Conservation (phyloP, 257 asterid species). For the Gentiana dahurica region DNA sequence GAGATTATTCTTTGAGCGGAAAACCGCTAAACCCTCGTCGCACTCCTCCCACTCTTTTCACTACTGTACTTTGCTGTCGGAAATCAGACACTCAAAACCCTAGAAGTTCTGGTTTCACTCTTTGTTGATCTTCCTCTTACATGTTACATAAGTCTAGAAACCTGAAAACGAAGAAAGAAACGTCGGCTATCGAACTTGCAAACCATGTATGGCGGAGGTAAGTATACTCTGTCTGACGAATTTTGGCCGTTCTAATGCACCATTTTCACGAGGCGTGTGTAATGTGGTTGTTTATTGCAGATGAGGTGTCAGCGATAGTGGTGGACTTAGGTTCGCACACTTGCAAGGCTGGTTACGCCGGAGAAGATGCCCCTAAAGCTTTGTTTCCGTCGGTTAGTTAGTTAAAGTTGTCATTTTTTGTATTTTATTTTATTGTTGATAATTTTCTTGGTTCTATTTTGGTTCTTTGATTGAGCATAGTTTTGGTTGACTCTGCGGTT, state of each 20-base stretch:
- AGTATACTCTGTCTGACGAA: slow-evolving; percentile 7
- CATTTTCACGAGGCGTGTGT: not conserved
- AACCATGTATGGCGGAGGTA: slow-evolving; percentile 28
- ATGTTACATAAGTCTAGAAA: no score
- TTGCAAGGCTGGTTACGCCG: slow-evolving; percentile 99
- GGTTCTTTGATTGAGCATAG: no score
- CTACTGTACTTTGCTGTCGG: no score
- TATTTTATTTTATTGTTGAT: not conserved
- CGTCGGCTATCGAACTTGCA: not conserved
- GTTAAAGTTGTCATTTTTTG: not conserved
- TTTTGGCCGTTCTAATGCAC: not conserved
- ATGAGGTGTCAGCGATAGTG: slow-evolving; percentile 94
- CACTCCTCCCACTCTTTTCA: no score
- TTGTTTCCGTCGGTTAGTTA: slow-evolving; percentile 87
- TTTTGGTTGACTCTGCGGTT: no score
- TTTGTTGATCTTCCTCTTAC: no score
- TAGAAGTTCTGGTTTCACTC: no score
- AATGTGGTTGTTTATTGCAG: slow-evolving; percentile 23
- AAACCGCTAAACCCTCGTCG: no score
- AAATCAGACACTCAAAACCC: no score
- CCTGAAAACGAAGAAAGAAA: no score
- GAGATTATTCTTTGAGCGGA: no score
- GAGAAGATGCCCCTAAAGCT: slow-evolving; percentile 99
- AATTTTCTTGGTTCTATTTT: not conserved
- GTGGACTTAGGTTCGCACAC: slow-evolving; percentile 94